Conservation (phyloP, 2,329 filamentous ascomycete species). For the Hypoxylon sp. region DNA sequence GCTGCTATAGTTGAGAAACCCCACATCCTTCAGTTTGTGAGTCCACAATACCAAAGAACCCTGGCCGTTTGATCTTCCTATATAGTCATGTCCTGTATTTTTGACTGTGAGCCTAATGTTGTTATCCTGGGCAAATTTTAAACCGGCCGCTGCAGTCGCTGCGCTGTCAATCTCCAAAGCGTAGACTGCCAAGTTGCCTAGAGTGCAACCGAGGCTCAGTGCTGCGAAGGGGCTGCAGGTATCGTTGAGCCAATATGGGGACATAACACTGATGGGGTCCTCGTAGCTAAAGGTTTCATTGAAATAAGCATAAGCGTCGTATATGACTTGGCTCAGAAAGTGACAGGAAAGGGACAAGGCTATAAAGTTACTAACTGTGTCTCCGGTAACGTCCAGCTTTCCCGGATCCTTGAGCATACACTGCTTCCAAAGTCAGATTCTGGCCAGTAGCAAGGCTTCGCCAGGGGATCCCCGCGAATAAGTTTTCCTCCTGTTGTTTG, state of each 20-base stretch:
- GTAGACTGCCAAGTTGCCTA: conserved; percentile 26
- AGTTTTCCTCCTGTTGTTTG: not conserved
- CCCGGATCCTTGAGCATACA: conserved; percentile 44
- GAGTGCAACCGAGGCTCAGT: conserved; percentile 4
- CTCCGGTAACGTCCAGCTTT: not conserved
- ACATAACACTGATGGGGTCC: conserved; percentile 29
- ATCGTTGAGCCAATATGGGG: conserved; percentile 33
- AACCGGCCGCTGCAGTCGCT: conserved; percentile 6
- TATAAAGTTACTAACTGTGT: conserved; percentile 42
- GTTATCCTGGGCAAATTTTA: conserved; percentile 29
- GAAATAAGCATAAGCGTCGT: too few relatives aligned
- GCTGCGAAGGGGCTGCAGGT: conserved; percentile 29
- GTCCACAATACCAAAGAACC: conserved; percentile 47
- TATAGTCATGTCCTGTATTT: conserved; percentile 44
- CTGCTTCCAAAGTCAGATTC: not conserved
- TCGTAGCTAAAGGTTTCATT: too few relatives aligned
- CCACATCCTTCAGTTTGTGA: conserved; percentile 44
- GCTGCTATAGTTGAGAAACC: conserved; percentile 24
- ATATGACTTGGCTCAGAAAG: too few relatives aligned
- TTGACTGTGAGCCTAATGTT: conserved; percentile 34
- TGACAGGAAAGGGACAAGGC: too few relatives aligned
- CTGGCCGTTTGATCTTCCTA: conserved; percentile 44
- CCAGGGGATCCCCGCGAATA: conserved; percentile 1
- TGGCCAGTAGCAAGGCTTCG: not conserved
- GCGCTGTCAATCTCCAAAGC: conserved; percentile 17